Conservation (phyloP, 2,329 filamentous ascomycete genomes). For the Microcyclosporella mali region DNA sequence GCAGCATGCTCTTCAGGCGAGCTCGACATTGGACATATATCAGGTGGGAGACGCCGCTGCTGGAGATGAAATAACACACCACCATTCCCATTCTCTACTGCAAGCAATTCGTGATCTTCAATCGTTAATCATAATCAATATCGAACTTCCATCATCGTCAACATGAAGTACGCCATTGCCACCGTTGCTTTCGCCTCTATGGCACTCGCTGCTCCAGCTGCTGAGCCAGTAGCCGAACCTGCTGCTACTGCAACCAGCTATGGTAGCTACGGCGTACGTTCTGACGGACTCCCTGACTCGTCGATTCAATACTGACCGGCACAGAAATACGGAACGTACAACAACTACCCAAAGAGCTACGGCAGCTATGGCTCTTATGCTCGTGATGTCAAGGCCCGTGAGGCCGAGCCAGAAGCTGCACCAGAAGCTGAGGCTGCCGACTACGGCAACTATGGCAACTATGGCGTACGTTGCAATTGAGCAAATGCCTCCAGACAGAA, state of each 20-base stretch:
- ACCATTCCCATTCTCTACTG: too few species aligned
- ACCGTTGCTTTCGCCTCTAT: conserved; percentile 9
- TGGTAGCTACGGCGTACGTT: conserved; percentile 1
- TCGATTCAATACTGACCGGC: not conserved
- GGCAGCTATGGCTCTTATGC: conserved; percentile 7
- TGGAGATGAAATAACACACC: too few species aligned
- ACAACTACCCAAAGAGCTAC: not conserved
- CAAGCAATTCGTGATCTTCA: too few species aligned
- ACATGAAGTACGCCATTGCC: conserved; percentile 13
- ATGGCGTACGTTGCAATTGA: not conserved
- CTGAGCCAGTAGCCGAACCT: not conserved
- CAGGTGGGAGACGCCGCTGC: too few species aligned
- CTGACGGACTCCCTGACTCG: too few species aligned
- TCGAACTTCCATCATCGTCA: not conserved
- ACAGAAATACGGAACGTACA: not conserved
- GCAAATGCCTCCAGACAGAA: too few species aligned
- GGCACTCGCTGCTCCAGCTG: conserved; percentile 4
- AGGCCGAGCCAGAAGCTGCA: not conserved
- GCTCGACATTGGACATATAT: too few species aligned
- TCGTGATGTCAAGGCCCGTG: not conserved
- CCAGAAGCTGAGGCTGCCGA: conserved; percentile 6
- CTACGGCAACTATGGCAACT: conserved; percentile 1
- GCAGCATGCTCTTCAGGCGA: too few species aligned
- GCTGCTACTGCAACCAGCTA: conserved; percentile 1
- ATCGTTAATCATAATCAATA: too few species aligned